Conservation (phyloP, 768 basidiomycete genomes). For the Leucosporidium creatinivorum region DNA sequence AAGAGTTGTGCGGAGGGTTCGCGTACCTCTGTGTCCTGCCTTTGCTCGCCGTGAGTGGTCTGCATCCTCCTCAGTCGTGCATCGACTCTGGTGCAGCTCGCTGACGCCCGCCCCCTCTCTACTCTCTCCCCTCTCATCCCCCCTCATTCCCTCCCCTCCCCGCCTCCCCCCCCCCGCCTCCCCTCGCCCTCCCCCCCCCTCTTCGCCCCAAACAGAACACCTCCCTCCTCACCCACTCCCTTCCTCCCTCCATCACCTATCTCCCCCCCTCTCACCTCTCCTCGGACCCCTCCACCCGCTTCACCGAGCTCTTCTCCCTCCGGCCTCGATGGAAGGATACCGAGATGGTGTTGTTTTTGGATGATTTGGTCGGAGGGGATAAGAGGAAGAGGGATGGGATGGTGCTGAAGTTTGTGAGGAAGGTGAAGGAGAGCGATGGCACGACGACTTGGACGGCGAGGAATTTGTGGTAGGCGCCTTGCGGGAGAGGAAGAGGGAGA, state of each 20-base stretch:
- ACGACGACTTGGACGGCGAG: conserved; percentile 23
- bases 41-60: conserved; percentile 57
- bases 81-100: no score
- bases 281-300: conserved; percentile 67
- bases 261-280: conserved; percentile 71
- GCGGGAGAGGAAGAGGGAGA: background rate
- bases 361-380: conserved; percentile 29
- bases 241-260: conserved; percentile 52
- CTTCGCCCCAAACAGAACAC: conserved; percentile 54
- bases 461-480: conserved; percentile 20
- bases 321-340: conserved; percentile 39
- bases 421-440: conserved; percentile 28
- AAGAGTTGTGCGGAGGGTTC: conserved; percentile 66
- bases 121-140: background rate
- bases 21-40: conserved; percentile 54
- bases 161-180: background rate
- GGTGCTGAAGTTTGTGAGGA: conserved; percentile 33
- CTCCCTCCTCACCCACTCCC: conserved; percentile 50
- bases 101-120: background rate
- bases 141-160: background rate
- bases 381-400: conserved; percentile 32
- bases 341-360: conserved; percentile 43
- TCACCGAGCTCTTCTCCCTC: conserved; percentile 73
- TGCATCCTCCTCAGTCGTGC: no score
- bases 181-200: no score